phyloP scores from a whole-genome alignment of 345 rosid species.

The Clarkia xantiana region DNA sequence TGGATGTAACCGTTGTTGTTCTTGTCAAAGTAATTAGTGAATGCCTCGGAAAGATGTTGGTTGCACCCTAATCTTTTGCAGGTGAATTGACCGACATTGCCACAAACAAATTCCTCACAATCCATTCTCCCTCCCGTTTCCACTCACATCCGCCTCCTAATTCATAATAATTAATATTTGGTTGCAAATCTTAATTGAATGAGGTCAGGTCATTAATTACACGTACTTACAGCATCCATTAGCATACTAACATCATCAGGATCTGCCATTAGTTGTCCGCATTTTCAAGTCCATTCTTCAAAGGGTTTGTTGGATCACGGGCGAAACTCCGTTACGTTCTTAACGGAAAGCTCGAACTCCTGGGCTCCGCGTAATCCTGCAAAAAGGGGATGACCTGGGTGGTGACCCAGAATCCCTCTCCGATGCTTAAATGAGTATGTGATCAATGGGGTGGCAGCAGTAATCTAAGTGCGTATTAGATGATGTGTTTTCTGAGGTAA shows the following conservation, averaged over 20 bases:
- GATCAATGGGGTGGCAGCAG: too few species aligned
- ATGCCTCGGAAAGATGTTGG: conserved; percentile 51
- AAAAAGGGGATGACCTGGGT: too few species aligned
- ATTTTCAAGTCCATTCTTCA: conserved; percentile 45
- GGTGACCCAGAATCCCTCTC: too few species aligned
- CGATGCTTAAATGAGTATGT: too few species aligned
- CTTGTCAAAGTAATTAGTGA: conserved; percentile 56
- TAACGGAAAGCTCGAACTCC: too few species aligned
- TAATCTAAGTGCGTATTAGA: too few species aligned
- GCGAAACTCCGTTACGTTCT: too few species aligned
- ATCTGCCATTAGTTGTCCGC: conserved; percentile 52
- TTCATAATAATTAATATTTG: background rate
- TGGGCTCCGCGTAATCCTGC: too few species aligned
- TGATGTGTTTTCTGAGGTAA: too few species aligned
- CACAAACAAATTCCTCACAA: conserved; percentile 75
- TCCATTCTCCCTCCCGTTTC: conserved; percentile 53
- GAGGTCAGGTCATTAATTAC: too few species aligned
- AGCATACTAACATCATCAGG: conserved; percentile 60
- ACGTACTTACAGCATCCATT: conserved; percentile 70
- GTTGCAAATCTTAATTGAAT: too few species aligned
- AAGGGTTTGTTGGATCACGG: too few species aligned
- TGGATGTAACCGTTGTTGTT: conserved; percentile 51
- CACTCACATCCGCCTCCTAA: conserved; percentile 67
- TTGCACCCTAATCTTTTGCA: conserved; percentile 50
- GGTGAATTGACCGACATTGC: conserved; percentile 62